Base-by-base conservation (phyloP, 768 basidiomycete species). In the Mycena maculata region DNA sequence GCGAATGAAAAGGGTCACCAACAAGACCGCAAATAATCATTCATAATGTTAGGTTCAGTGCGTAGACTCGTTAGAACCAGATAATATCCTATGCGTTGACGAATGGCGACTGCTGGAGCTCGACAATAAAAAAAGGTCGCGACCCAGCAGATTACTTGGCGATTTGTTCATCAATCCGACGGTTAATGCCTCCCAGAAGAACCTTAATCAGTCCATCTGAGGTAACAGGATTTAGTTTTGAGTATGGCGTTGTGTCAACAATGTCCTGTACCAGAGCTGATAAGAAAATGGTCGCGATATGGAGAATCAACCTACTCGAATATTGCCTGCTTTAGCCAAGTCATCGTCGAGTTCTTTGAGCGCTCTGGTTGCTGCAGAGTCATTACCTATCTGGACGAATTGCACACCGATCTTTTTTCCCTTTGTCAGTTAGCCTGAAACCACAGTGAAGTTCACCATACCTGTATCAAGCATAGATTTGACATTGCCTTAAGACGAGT, bases 311-410 rank as follows among this genome's bases (percentile, higher is more conserved):
- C 83, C 65, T 66, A 87, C 87, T 41, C 87, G 81, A 15, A 88
- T 78, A 22, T 76, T 72, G 70, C 28, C 86, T 77, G 4, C 62
- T 76, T 2, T 63, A 66, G 11, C 79, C 73, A 93, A 75, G 16
- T 80, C 85, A 69, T 92, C 85, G 70, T 93, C 92, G 16, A 92
- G 79, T 58, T 85, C 77, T 63, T 81, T 75, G 45, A 88, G 80
- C 66, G 74, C 90, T 78, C 2, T 80, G 71, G 45, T 88, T 80
- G 65, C 73, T 42, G 47, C 69, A 33, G 61, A 72, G 72, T 73
- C 76, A 65, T 85, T 74, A 1, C 92, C 92, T 39, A 93, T 86
- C 76, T 93, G 92, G 1, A 93, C 85, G 58, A 93, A 90, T 67
- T 91, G 90, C 27, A 92, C 85, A 0, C 90, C 89, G 18, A 91